Base-by-base conservation (phyloP, 805 yeast species). In the Starmera amethionina region DNA sequence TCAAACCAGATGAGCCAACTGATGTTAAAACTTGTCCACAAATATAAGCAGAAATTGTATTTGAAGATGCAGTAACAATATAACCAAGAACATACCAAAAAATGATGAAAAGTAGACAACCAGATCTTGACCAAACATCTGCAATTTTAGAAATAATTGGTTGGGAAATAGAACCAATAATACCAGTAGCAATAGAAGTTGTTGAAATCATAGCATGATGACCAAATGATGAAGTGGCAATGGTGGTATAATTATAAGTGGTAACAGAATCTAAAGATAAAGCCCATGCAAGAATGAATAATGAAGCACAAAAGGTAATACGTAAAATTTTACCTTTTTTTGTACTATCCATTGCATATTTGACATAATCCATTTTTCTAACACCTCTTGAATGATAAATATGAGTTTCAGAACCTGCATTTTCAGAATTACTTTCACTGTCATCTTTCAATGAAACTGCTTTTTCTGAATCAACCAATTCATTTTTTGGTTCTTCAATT, bases 101-200 rank as follows among this genome's bases (percentile, higher is more conserved):
- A 8, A 65, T 38, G 6, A 59, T 53, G 18, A 64, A 28, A 12
- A 54, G 42, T 39, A 64, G 64, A 8, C 68, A 64, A 42, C 55
- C 54, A n/a, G 65, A 60, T 44, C 70, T 59, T 4, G 70, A 68
- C 32, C 64, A 52, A 29, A 63, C 56, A 44, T 67, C 70, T 2
- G 70, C 56, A 25, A 66, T 36, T 47, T 65, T 67, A 29, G 70
- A 70, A 49, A 67, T 46, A 16, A 65, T 48, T 4, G 71, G 65
- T 39, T 62, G 58, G 3, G 61, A 52, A 10, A 64, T 63, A 16
- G 70, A 62, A 35, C 59, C 55, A 34, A 66, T 55, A 39, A 68
- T 59, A n/a, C 62, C 54, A 18, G 60, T 62, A 4, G 68, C 68
- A 30, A 68, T 65, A 19, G 58, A 54, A 9, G 65, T 51, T 10